Evolutionary conservation across 305 asterid species (phyloP).

Genomic region (Ilex paraguariensis): DNA sequence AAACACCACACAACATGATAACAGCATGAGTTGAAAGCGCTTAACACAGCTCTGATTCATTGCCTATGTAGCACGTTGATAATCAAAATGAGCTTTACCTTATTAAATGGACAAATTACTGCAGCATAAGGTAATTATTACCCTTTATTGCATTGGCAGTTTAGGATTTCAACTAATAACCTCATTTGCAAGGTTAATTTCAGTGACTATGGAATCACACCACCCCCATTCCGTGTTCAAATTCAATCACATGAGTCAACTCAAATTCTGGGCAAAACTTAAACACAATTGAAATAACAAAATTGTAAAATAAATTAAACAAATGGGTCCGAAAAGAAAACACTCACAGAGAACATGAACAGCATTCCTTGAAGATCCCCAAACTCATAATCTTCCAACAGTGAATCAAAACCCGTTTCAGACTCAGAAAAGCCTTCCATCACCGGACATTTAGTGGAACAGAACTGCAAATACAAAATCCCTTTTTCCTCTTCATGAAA

Average conservation of each 20-base stretch:
- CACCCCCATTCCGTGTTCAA: background rate
- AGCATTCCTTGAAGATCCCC: slow-evolving; percentile 88
- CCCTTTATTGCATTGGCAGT: too few relatives aligned
- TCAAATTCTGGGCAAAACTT: background rate
- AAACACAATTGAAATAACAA: too few relatives aligned
- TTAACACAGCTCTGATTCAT: too few relatives aligned
- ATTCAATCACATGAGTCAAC: background rate
- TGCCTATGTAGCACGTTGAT: too few relatives aligned
- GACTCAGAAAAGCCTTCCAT: slow-evolving; percentile 27
- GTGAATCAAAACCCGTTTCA: slow-evolving; percentile 37
- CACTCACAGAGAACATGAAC: slow-evolving; percentile 89
- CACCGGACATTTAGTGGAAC: slow-evolving; percentile 32
- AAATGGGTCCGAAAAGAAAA: background rate
- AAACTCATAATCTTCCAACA: slow-evolving; percentile 53
- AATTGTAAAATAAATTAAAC: background rate
- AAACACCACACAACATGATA: too few relatives aligned
- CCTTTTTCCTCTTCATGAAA: slow-evolving; percentile 59
- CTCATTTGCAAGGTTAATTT: too few relatives aligned
- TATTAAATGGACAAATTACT: too few relatives aligned
- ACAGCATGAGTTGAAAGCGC: too few relatives aligned
- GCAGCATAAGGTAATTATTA: too few relatives aligned
- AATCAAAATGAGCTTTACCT: too few relatives aligned
- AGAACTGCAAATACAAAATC: slow-evolving; percentile 70
- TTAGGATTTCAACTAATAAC: too few relatives aligned
- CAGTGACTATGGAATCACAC: too few relatives aligned